These are phyloP conservation scores for Aspergillus jensenii DNA, from an alignment of 2,329 filamentous ascomycete species.

Conservation along the genomic window DNA sequence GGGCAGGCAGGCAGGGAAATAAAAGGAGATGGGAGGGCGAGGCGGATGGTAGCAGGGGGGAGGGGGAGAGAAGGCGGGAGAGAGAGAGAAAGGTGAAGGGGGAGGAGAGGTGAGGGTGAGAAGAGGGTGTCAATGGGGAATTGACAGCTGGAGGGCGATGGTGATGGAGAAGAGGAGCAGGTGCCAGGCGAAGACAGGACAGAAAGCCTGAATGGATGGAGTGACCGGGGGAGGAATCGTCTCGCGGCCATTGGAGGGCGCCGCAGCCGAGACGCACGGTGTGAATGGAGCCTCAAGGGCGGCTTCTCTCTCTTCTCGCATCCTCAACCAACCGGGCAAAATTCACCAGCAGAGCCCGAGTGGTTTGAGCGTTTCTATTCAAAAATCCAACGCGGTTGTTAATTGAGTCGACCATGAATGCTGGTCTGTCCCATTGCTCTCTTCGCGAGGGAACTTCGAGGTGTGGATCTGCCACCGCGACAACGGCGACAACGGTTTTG, in stretches of 20 bases:
- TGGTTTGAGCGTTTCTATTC: no score
- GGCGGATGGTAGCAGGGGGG: slow-evolving; percentile 13
- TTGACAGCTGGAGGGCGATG: slow-evolving; percentile 10
- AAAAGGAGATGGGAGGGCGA: slow-evolving; percentile 16
- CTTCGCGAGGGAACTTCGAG: background rate
- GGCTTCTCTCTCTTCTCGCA: background rate
- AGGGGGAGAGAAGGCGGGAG: slow-evolving; percentile 10
- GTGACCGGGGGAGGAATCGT: slow-evolving; percentile 13
- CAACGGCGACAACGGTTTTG: background rate
- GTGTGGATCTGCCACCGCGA: background rate
- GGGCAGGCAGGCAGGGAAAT: slow-evolving; percentile 15
- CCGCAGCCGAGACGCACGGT: slow-evolving; percentile 14
- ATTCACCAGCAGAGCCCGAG: background rate
- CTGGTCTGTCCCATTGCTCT: background rate
- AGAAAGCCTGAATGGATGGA: slow-evolving; percentile 20
- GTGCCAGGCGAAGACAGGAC: slow-evolving; percentile 10
- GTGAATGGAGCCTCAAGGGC: slow-evolving; percentile 9
- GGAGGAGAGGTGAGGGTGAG: background rate
- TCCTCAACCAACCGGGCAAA: background rate
- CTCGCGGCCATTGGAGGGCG: slow-evolving; percentile 13
- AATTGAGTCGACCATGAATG: background rate
- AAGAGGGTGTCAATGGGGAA: slow-evolving; percentile 4
- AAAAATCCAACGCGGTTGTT: background rate
- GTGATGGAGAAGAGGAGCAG: slow-evolving; percentile 9
- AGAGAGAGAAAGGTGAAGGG: slow-evolving; percentile 6